These are phyloP conservation scores for Euclidium syriacum DNA, from an alignment of 345 rosid species.

Conservation along the genomic window DNA sequence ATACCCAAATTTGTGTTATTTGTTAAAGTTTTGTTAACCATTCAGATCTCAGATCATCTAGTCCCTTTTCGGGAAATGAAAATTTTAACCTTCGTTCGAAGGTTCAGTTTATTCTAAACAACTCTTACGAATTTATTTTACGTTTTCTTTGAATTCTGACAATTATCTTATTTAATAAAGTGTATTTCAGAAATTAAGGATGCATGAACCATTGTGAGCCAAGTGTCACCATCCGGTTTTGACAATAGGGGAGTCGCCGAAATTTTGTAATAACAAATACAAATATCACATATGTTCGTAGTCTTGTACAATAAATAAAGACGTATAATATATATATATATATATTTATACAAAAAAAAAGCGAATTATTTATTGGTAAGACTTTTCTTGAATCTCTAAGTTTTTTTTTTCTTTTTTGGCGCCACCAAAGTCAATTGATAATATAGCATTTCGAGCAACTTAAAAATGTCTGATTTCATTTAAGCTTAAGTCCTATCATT, in stretches of 20 bases:
- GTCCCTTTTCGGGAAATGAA: too few species aligned
- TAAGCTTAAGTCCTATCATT: neutral
- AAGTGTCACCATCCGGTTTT: constrained; percentile 8
- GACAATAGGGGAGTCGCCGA: constrained; percentile 11
- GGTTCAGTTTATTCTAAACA: too few species aligned
- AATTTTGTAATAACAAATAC: neutral
- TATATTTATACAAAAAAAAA: neutral
- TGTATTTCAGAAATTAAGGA: neutral
- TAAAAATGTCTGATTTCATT: neutral
- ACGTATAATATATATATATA: neutral
- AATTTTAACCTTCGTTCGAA: too few species aligned
- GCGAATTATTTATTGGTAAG: neutral
- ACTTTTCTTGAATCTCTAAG: constrained; percentile 7
- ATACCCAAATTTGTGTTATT: too few species aligned
- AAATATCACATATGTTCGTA: neutral
- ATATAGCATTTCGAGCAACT: neutral
- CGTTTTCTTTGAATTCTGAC: too few species aligned
- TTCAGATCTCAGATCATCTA: too few species aligned
- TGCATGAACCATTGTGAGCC: constrained; percentile 12
- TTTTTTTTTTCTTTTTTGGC: neutral
- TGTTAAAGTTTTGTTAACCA: too few species aligned
- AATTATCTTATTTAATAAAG: too few species aligned
- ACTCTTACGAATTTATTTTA: too few species aligned
- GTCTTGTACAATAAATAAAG: neutral
- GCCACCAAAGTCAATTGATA: constrained; percentile 9